Percentiles rank a stretch among this genome's conserved stretches.
Evolutionary conservation across 1,139 yeast genomes (phyloP).

Genomic region (Blastobotrys buckinghamii): DNA sequence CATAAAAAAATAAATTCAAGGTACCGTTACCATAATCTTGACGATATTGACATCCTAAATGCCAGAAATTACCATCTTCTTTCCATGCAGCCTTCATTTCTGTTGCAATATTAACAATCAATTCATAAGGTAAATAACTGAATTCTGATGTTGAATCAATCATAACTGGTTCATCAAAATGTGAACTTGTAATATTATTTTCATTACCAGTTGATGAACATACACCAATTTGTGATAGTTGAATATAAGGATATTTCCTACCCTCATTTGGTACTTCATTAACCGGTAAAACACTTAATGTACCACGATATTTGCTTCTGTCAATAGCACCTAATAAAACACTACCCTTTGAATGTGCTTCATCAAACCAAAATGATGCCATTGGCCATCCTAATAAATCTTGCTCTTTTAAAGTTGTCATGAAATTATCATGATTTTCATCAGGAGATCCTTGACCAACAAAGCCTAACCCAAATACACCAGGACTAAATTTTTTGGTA

Average conservation of each 20-base stretch:
- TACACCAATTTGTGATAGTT: constrained; percentile 3
- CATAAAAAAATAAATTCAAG: constrained; percentile 50
- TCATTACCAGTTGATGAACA: constrained; percentile 6
- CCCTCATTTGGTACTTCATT: constrained; percentile 39
- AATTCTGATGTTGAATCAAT: constrained; percentile 36
- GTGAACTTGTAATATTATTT: constrained; percentile 10
- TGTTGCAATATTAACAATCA: constrained; percentile 20
- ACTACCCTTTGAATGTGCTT: constrained; percentile 1
- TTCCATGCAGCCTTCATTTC: constrained; percentile 23
- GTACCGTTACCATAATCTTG: constrained; percentile 43
- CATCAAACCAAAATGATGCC: constrained; percentile 1
- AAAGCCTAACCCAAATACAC: constrained; percentile 17
- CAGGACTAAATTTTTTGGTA: not conserved
- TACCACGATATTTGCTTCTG: constrained; percentile 1
- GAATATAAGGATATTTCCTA: constrained; percentile 3
- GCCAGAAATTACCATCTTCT: constrained; percentile 37
- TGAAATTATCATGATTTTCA: constrained; percentile 15
- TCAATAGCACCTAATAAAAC: constrained; percentile 13
- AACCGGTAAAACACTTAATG: constrained; percentile 40
- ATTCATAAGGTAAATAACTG: constrained; percentile 27
- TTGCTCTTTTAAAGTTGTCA: constrained; percentile 31
- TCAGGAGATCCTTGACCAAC: constrained; percentile 11
- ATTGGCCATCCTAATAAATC: not conserved
- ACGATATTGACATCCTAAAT: constrained; percentile 54
- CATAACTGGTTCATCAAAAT: constrained; percentile 20